Evolutionary conservation across 2,329 filamentous ascomycete species (phyloP), one percentile per base, ranked within the genome.

Genomic region (Aureobasidium zeae): DNA sequence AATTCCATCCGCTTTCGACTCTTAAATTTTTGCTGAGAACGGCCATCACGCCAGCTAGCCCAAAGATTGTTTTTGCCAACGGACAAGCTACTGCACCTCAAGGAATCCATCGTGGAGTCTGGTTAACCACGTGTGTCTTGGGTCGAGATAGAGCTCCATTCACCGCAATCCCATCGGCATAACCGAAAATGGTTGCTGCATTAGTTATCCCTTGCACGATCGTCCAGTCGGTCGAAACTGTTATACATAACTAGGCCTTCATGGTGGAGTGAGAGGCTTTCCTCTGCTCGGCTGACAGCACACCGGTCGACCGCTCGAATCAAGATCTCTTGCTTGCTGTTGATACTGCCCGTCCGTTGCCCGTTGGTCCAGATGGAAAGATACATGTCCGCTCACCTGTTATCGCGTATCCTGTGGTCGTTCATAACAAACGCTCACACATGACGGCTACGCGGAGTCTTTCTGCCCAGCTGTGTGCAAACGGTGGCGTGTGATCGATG

Each of bases 31-130:
- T 34, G 39, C 39, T 43, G 39, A 24, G 39, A 43, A 43, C 39
- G 39, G 29, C 30, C 39, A n/a, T 43, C 39, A 43, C 39, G 39
- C 39, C 39, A 43, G 39, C 30, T 43, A 43, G 21, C 39, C 30
- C 28, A 30, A n/a, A 34, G 30, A 15, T 30, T 43, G 30, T 26
- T 28, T 16, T 32, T 43, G 31, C 39, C 19, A 43, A 33, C 39
- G 39, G 26, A 15, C 15, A 5, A 21, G 22, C 39, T 43, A 43
- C 39, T 43, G 39, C 39, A 43, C 30, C 39, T 43, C 39, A 21
- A 43, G 29, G 22, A 20, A 19, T 43, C 29, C 22, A 43, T 43
- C 28, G 37, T 25, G 30, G 28, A 34, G 39, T 20, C 39, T 43
- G 31, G 29, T 20, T 15, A 15, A 10, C 39, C 39, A 43, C 39